Percentiles rank a stretch among this genome's conserved stretches.
Conservation (phyloP, 345 rosid species). For the Sapria himalayana region DNA sequence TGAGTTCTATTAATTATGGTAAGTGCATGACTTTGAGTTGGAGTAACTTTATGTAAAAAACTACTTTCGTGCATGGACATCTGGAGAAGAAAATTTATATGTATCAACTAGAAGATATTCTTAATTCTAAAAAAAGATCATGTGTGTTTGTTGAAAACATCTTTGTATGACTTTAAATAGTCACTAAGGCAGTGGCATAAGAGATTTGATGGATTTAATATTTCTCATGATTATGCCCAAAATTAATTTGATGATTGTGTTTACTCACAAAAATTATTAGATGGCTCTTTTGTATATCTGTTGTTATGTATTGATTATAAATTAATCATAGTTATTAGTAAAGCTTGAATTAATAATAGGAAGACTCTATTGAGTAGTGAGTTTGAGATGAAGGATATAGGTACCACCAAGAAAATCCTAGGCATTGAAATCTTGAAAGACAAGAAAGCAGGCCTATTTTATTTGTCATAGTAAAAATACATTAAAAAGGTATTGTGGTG, state of each 20-base stretch:
- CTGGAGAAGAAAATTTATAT: constrained; percentile 1
- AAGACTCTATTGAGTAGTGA: background rate
- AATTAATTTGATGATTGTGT: background rate
- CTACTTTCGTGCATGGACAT: background rate
- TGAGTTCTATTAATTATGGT: background rate
- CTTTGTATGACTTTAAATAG: background rate
- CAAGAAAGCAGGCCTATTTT: background rate
- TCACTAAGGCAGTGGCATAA: background rate
- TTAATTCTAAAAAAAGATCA: background rate
- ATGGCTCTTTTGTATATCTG: background rate
- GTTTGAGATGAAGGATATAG: constrained; percentile 5
- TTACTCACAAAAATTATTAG: background rate
- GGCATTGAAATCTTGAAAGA: background rate
- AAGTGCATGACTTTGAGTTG: background rate
- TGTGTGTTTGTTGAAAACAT: constrained; percentile 2
- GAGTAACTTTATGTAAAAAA: background rate
- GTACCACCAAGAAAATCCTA: background rate
- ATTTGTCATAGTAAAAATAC: background rate
- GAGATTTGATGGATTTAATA: background rate
- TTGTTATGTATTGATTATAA: background rate
- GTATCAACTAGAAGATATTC: background rate
- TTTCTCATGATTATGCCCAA: background rate
- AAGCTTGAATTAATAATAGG: background rate
- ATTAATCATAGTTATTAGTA: too few species aligned
- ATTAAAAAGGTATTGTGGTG: background rate